Base-by-base conservation (phyloP, 495 filamentous ascomycete species). In the Amphirosellinia nigrospora region DNA sequence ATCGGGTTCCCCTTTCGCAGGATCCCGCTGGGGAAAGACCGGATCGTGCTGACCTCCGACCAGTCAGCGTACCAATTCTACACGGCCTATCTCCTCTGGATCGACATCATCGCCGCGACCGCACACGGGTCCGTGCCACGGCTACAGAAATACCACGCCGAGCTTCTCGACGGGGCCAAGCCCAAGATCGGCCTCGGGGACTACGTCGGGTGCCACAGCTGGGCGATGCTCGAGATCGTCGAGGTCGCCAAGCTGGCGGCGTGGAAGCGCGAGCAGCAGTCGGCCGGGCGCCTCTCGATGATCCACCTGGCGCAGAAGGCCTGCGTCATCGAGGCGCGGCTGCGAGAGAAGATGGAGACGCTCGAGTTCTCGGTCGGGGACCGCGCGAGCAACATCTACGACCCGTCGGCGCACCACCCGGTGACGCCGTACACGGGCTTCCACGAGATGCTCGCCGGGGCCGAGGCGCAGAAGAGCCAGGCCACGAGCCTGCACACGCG, bases 31-130 rank as follows among this genome's bases (percentile, higher is more conserved):
- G 73, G 73, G 7, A 61, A 68, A 1, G 36, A 21, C 21, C 21
- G 19, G 21, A 4, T 13, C 6, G 76, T 79, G 9, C 79, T 77
- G 71, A 82, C 73, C 15, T 72, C 84, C n/a, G 83, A 86, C 60
- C 84, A 87, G 69, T 82, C 84, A 0, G 82, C 83, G 21, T 80
- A 85, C 55, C 78, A 81, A 30, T 88, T 88, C 75, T 86, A 78
- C 38, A 78, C 83, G 10, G 77, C 84, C 2, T 77, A 83, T 32
- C 74, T 86, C 15, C 71, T 87, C 13, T 75, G 82, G 39, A 79
- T 82, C 71, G 86, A 88, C 72, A 77, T 83, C 59, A 71, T 87
- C 11, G 81, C 81, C 32, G 83, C 83, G 74, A 85, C 81, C 2
- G 61, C 75, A 9, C 68, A 79, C 19, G 75, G 78, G 52, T 67